Evolutionary conservation across 805 yeast genomes (phyloP), one percentile per base, ranked within the genome.

Genomic region (Candida hispaniensis): DNA sequence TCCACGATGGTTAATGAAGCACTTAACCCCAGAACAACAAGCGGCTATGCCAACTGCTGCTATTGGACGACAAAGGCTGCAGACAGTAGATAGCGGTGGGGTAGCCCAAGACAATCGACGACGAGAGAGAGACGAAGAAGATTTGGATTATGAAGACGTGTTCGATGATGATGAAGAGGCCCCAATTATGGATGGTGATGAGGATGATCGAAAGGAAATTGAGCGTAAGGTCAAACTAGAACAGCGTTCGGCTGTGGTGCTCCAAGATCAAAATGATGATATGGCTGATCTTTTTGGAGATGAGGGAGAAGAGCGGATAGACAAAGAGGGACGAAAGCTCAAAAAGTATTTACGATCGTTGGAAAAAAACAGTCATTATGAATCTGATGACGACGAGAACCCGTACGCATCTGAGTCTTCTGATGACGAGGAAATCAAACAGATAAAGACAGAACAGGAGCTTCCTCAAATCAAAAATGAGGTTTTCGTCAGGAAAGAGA

Each of bases 141-240:
- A 85, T 51, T 61, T 91, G 49, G 98, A 88, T 59, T 88, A 67
- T 50, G 96, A 91, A 47, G 97, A 91, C 55, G 96, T 86, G 55
- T 91, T 91, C 58, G 96, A 91, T 16, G 98, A 91, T 56, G 98
- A 91, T 55, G 98, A 91, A 60, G 98, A 88, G 55, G 97, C 97
- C 2, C 98, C 98, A 17, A 80, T 91, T 41, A 73, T 88, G 66
- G 97, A 88, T 50, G 95, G 95, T 29, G 67, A 86, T 42, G 97
- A 88, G 51, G 95, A 91, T 50, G 97, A 91, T 51, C 80, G 82
- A 54, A 85, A 79, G 54, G 79, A 83, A 43, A 79, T 85, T 34
- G 95, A 91, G 56, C 71, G 52, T 20, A 52, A 56, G 30, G 52
- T 57, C 44, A 57, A 57, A 41, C 50, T 48, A 38, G 61, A 57